Percentiles rank a stretch among this genome's conserved stretches.
Evolutionary conservation across 148 eudicot genomes (phyloP).

Genomic region (Rhododendron mucronatum): DNA sequence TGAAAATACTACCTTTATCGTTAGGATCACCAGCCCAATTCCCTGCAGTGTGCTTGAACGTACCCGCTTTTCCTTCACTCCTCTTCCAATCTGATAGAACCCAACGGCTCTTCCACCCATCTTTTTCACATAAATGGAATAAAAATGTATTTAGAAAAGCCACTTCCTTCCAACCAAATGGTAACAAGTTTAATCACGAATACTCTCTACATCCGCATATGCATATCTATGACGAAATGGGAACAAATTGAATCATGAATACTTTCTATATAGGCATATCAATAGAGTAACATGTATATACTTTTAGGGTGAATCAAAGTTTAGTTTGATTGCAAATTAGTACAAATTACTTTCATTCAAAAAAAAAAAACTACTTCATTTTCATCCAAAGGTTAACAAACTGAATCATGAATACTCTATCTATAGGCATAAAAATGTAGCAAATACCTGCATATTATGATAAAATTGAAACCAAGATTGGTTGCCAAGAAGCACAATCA

Average conservation of each 20-base stretch:
- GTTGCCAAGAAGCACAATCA: background rate
- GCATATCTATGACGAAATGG: background rate
- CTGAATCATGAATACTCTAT: background rate
- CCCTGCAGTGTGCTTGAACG: conserved; percentile 81
- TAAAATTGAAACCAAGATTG: background rate
- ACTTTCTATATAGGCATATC: background rate
- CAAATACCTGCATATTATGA: background rate
- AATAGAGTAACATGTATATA: background rate
- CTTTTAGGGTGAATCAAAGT: background rate
- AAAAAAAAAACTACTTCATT: background rate
- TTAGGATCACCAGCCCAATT: conserved; percentile 92
- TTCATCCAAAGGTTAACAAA: background rate
- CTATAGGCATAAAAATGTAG: background rate
- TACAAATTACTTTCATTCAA: background rate
- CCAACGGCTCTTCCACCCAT: conserved; percentile 90
- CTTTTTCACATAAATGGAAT: conserved; percentile 20
- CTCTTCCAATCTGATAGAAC: conserved; percentile 91
- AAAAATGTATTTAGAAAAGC: background rate
- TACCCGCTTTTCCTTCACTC: conserved; percentile 83
- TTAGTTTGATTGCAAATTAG: background rate
- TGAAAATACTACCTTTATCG: conserved; percentile 57
- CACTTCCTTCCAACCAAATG: background rate
- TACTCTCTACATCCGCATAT: background rate
- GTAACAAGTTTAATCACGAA: background rate
- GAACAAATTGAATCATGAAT: background rate